Evolutionary conservation across 805 yeast genomes (phyloP), one percentile per base, ranked within the genome.

Genomic region (Nakazawaea anatomiae): DNA sequence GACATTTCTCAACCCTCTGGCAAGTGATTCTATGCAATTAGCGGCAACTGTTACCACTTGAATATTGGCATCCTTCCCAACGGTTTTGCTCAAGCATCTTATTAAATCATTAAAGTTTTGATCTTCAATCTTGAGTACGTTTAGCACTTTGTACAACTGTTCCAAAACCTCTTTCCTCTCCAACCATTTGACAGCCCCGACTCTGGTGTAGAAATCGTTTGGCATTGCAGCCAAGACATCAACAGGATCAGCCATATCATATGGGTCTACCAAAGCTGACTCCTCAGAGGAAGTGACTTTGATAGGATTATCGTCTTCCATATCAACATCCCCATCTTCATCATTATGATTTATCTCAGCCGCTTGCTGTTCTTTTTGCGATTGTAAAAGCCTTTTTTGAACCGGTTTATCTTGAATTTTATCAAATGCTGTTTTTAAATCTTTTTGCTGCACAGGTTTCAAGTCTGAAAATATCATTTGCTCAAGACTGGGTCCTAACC

Each of bases 391-490:
- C 57, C 92, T 69, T 46, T 72, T 72, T 57, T 85, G 92, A 2
- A 63, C 68, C 1, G 82, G 80, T 1, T 69, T 66, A 8, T 55
- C 50, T 47, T 68, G 67, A 7, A 76, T 75, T 39, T 73, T 75
- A 42, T 75, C 85, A 63, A 92, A 89, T 29, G 80, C 82, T 36
- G 80, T 79, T 6, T 80, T 73, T 52, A 92, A 74, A 61, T 91
- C 98, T 55, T 85, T 87, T 66, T 89, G 92, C 65, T 92, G 98
- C 25, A 90, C 89, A 0, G 97, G 96, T 63, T 92, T 94, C 67
- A 94, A 74, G 30, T 81, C 82, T 3, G 85, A 78, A 50, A 89
- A 78, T 39, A 89, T 67, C 0, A 83, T 62, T 12, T 75, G 73
- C 48, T 82, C 82, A 40, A 89, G 68, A 0, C 80, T 65, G 25